These are phyloP conservation scores for Wickerhamomyces bisporus DNA, from an alignment of 805 yeast genomes.

Conservation along the genomic window DNA sequence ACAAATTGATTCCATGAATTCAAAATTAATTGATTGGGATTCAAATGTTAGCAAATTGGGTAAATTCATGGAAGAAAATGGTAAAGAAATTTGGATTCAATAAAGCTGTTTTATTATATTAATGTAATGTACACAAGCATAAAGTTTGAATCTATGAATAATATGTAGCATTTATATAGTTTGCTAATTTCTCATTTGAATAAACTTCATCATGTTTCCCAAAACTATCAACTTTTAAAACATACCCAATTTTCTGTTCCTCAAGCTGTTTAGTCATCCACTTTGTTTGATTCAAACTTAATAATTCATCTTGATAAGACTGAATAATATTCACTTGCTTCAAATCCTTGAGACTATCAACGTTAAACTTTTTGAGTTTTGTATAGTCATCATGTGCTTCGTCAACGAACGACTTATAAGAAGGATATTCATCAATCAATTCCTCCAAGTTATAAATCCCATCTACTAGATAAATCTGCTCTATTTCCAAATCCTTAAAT, in stretches of 20 bases:
- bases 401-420: conserved; percentile 48
- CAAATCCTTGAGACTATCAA: conserved; percentile 2
- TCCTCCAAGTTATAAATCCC: conserved; percentile 60
- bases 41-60: conserved; percentile 63
- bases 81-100: conserved; percentile 60
- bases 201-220: conserved; percentile 70
- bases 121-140: too few relatives aligned
- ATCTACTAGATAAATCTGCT: conserved; percentile 43
- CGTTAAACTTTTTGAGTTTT: conserved; percentile 15
- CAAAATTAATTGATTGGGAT: conserved; percentile 75
- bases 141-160: not conserved
- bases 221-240: conserved; percentile 30
- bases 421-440: conserved; percentile 56
- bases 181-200: conserved; percentile 33
- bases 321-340: conserved; percentile 42
- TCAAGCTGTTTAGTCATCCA: conserved; percentile 33
- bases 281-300: conserved; percentile 46
- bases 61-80: conserved; percentile 52
- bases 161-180: conserved; percentile 20
- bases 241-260: conserved; percentile 11
- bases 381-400: conserved; percentile 45
- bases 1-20: conserved; percentile 74
- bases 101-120: too few relatives aligned
- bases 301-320: conserved; percentile 62
- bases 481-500: conserved; percentile 9